Evolutionary conservation across 2,329 filamentous ascomycete genomes (phyloP), one percentile per base, ranked within the genome.

Genomic region (Grosmannia huntii): DNA sequence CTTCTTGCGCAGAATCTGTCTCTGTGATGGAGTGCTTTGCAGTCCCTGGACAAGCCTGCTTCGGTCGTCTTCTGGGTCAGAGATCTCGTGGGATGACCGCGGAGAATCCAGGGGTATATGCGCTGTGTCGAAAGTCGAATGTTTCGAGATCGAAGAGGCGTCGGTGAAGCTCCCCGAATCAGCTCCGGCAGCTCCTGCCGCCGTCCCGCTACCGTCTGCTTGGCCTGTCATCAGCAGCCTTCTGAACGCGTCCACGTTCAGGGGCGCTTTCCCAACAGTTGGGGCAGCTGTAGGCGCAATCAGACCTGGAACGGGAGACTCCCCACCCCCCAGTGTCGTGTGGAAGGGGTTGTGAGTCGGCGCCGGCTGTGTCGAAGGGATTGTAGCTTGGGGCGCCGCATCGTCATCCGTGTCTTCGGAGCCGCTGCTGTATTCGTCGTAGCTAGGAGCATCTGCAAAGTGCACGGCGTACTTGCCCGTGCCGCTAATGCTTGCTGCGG

Each of bases 211-310:
- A 44, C 63, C 62, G 49, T 72, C 78, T 41, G 80, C 68, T 65
- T 83, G 81, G 23, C 89, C 89, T 0, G 87, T 94, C 72, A 94
- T 76, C 53, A 94, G 76, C 61, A 94, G 72, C 60, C 85, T 79
- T 66, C 84, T 85, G 72, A 94, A 94, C 9, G 87, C 84, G 66
- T 89, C 83, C 1, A 92, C 89, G 66, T 94, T 87, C 62, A 92
- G 71, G 0, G 82, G 77, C 21, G 69, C 72, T 63, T 72, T 76
- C 10, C 71, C 65, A 67, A 72, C 56, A n/a, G 59, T 49, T 1
- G 59, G 66, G 14, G n/a, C 23, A 14, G 41, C 6, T 16, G 51
- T n/a, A 21, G 68, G 31, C 31, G 31, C 31, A 33, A 33, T 33
- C 9, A 10, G 9, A 10, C 6, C 31, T 10, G 31, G 31, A 10